Percentiles rank a stretch among this genome's conserved stretches.
phyloP scores from a whole-genome alignment of 495 filamentous ascomycete genomes.

The Thozetella sp. region DNA sequence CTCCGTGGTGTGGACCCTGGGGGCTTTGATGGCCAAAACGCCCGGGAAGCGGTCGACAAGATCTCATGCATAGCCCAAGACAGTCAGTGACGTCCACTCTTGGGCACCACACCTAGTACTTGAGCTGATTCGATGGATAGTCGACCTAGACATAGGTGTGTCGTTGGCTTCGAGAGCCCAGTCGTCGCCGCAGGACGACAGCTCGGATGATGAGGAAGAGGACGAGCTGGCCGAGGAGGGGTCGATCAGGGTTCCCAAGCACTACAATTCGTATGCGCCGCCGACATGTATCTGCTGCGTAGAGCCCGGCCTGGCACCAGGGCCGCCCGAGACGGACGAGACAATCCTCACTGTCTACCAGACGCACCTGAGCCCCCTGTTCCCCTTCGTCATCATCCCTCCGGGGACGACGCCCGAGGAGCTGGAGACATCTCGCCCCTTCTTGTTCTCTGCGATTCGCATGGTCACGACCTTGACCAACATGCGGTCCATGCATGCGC shows the following conservation, averaged over 20 bases:
- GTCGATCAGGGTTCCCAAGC: neutral
- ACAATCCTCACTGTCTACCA: constrained; percentile 24
- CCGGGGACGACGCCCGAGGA: constrained; percentile 14
- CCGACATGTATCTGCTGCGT: constrained; percentile 24
- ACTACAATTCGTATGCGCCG: constrained; percentile 26
- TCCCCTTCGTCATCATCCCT: constrained; percentile 31
- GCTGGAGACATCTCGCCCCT: constrained; percentile 21
- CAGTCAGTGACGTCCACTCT: neutral
- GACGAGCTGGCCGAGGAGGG: constrained; percentile 12
- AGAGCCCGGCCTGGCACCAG: constrained; percentile 10
- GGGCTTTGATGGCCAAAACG: neutral
- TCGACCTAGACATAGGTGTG: neutral
- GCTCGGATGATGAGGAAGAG: neutral
- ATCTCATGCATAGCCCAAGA: neutral
- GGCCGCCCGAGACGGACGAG: constrained; percentile 24
- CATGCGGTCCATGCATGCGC: constrained; percentile 32
- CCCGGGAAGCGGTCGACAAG: neutral
- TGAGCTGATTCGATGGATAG: neutral
- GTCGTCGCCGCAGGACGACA: neutral
- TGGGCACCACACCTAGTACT: neutral
- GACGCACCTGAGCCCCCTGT: constrained; percentile 21
- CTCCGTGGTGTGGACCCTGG: constrained; percentile 7
- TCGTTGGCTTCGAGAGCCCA: neutral
- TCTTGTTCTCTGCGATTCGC: constrained; percentile 24
- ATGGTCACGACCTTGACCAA: constrained; percentile 32